These are phyloP conservation scores for Hypomontagnella submonticulosa DNA, from an alignment of 495 filamentous ascomycete species.

Conservation along the genomic window DNA sequence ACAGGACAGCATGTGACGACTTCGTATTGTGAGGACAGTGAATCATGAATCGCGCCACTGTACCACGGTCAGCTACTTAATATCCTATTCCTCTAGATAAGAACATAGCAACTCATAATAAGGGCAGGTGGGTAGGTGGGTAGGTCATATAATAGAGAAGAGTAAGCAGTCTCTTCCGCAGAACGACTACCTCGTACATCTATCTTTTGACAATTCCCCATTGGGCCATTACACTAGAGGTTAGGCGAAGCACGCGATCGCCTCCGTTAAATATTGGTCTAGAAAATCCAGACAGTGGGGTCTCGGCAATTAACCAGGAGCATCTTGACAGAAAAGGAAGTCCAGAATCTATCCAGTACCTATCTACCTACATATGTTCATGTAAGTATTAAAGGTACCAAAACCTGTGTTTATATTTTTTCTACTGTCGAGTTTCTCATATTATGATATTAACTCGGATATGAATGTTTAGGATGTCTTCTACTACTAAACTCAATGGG, in stretches of 20 bases:
- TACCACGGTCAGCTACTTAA: neutral
- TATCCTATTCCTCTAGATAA: neutral
- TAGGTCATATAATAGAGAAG: no score
- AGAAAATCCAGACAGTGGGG: constrained; percentile 23
- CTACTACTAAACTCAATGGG: constrained; percentile 17
- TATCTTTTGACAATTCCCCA: neutral
- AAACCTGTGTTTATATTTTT: no score
- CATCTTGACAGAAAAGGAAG: constrained; percentile 21
- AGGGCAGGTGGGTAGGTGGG: no score
- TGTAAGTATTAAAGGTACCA: no score
- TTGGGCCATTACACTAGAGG: constrained; percentile 17
- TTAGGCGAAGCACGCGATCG: constrained; percentile 34
- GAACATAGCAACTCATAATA: neutral
- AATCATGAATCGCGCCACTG: neutral
- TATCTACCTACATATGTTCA: no score
- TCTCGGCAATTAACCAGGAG: constrained; percentile 32
- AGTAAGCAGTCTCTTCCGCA: no score
- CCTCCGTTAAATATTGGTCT: constrained; percentile 24
- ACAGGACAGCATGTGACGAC: constrained; percentile 6
- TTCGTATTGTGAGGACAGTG: neutral
- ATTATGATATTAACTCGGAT: neutral
- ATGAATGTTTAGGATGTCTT: constrained; percentile 28
- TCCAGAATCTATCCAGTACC: constrained; percentile 3
- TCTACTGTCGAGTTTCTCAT: no score
- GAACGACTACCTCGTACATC: neutral